Conservation (phyloP, 1,284 basidiomycete genomes). For the Ceratobasidium sp. region DNA sequence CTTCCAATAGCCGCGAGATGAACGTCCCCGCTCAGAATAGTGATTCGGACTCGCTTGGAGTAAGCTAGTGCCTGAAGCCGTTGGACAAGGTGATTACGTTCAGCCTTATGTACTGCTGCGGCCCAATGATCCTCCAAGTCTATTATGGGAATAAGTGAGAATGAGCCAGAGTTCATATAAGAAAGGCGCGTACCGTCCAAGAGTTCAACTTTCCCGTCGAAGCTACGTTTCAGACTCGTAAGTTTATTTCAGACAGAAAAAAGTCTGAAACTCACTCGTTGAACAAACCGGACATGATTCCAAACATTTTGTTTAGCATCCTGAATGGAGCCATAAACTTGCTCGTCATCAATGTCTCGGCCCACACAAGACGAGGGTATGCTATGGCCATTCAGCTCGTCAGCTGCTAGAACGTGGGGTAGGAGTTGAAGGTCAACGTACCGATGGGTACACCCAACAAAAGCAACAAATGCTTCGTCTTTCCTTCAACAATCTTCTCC, state of each 20-base stretch:
- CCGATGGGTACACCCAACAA: constrained; percentile 57
- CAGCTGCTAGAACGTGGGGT: constrained; percentile 48
- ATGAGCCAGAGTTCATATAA: constrained; percentile 46
- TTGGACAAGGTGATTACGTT: constrained; percentile 61
- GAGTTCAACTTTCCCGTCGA: constrained; percentile 38
- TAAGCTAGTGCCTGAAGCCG: constrained; percentile 55
- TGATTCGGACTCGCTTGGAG: constrained; percentile 55
- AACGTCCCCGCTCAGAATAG: constrained; percentile 58
- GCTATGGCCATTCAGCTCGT: constrained; percentile 41
- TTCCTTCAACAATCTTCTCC: constrained; percentile 51
- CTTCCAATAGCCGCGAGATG: constrained; percentile 54
- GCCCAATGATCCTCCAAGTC: constrained; percentile 58
- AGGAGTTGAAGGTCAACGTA: neutral
- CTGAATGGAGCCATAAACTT: constrained; percentile 48
- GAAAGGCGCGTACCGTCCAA: constrained; percentile 51
- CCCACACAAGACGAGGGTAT: constrained; percentile 53
- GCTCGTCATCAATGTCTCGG: constrained; percentile 51
- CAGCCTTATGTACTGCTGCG: constrained; percentile 58
- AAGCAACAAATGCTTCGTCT: constrained; percentile 55
- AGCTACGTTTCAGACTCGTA: neutral
- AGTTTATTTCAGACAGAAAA: neutral
- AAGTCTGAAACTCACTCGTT: constrained; percentile 27
- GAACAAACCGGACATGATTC: constrained; percentile 40
- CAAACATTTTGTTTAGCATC: constrained; percentile 50
- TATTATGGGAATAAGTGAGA: constrained; percentile 50